These are phyloP conservation scores for Starmerella sp. DNA, from an alignment of 805 yeast species.

Conservation along the genomic window DNA sequence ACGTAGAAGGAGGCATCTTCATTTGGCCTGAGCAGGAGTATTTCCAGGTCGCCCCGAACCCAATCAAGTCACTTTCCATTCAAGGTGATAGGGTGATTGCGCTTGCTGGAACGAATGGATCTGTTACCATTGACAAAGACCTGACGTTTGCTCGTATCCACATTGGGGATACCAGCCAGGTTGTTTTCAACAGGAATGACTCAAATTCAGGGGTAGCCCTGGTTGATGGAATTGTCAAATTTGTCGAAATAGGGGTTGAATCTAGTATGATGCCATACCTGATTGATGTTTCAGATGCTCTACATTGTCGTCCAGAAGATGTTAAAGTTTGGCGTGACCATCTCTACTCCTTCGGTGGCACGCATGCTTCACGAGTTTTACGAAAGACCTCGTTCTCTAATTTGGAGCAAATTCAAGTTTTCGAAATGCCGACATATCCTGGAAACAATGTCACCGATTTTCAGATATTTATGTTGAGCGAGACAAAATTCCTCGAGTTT, in stretches of 20 bases:
- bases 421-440: not conserved
- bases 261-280: not conserved
- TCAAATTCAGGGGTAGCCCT: not conserved
- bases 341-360: not conserved
- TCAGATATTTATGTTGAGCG: not conserved
- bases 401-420: not conserved
- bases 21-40: not conserved
- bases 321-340: not conserved
- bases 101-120: not conserved
- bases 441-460: not conserved
- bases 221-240: not conserved
- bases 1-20: not conserved
- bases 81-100: not conserved
- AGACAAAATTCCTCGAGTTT: not conserved
- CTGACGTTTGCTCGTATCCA: not conserved
- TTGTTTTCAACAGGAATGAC: not conserved
- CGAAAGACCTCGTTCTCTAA: not conserved
- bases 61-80: not conserved
- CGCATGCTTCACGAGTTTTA: not conserved
- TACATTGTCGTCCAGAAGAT: not conserved
- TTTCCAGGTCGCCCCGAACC: not conserved
- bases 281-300: not conserved
- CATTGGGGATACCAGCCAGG: not conserved
- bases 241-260: not conserved
- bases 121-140: not conserved